These are phyloP conservation scores for Albophoma yamanashiensis DNA, from an alignment of 2,329 filamentous ascomycete species.

Conservation along the genomic window DNA sequence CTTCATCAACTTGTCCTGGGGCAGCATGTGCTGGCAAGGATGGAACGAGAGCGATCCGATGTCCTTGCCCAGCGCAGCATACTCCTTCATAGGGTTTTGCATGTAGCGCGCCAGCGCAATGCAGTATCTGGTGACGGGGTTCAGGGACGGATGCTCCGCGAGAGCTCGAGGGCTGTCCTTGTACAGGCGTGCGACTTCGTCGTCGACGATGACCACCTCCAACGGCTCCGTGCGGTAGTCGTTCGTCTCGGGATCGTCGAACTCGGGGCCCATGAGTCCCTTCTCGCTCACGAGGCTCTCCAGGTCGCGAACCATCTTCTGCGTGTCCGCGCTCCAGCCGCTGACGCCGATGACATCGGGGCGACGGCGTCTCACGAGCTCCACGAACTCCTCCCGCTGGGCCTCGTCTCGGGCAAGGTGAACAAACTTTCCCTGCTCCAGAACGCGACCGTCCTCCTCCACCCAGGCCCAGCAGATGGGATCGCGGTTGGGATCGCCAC, in stretches of 20 bases:
- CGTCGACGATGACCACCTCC: conserved; percentile 86
- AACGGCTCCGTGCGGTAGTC: conserved; percentile 69
- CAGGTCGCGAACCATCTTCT: conserved; percentile 72
- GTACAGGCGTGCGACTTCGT: conserved; percentile 94
- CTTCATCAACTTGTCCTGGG: conserved; percentile 76
- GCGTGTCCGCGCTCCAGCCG: conserved; percentile 79
- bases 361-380: conserved; percentile 66
- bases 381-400: conserved; percentile 60
- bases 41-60: conserved; percentile 82
- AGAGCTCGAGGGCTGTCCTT: conserved; percentile 76
- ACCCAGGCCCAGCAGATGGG: conserved; percentile 87
- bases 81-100: conserved; percentile 94
- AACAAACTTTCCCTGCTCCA: conserved; percentile 79
- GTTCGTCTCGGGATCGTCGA: conserved; percentile 65
- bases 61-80: conserved; percentile 83
- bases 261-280: conserved; percentile 69
- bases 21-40: conserved; percentile 77
- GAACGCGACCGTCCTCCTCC: conserved; percentile 80
- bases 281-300: conserved; percentile 69
- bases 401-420: conserved; percentile 64
- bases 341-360: conserved; percentile 87
- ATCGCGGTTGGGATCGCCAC: conserved; percentile 61
- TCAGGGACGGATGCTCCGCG: conserved; percentile 70
- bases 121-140: conserved; percentile 76
- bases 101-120: conserved; percentile 82